These are phyloP conservation scores for Betula pendula DNA, from an alignment of 306 rosid genomes.

Conservation along the genomic window DNA sequence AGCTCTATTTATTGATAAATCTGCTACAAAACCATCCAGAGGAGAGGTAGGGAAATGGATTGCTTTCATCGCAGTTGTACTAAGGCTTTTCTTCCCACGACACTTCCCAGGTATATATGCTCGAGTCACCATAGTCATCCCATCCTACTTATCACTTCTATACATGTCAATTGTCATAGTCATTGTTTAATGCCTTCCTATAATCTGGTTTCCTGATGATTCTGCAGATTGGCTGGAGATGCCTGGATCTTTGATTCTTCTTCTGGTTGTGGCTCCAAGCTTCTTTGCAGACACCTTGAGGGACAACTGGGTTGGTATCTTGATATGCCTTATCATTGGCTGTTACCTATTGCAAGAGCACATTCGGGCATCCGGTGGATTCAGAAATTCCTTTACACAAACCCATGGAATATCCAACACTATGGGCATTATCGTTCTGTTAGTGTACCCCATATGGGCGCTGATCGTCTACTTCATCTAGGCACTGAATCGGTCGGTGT, in stretches of 20 bases:
- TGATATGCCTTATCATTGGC: constrained; percentile 66
- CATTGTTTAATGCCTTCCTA: not conserved
- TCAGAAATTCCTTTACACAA: constrained; percentile 81
- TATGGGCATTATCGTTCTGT: constrained; percentile 65
- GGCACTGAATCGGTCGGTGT: not conserved
- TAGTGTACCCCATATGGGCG: constrained; percentile 72
- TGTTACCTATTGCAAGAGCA: constrained; percentile 89
- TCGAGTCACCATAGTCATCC: not conserved
- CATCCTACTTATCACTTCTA: not conserved
- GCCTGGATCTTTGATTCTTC: constrained; percentile 83
- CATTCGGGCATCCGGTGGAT: constrained; percentile 85
- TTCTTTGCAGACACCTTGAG: constrained; percentile 58
- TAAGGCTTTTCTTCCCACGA: constrained; percentile 80
- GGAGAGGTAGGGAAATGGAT: constrained; percentile 88
- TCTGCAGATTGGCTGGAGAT: constrained; percentile 77
- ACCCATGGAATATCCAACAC: constrained; percentile 85
- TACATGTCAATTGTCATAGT: not conserved
- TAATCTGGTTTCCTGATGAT: not conserved
- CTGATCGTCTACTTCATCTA: constrained; percentile 49
- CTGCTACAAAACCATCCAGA: constrained; percentile 36
- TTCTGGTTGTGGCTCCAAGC: constrained; percentile 72
- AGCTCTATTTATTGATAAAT: constrained; percentile 1
- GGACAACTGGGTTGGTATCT: constrained; percentile 54
- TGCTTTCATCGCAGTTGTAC: constrained; percentile 68
- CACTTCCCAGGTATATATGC: constrained; percentile 72